Percentiles rank a stretch among this genome's conserved stretches.
These are phyloP conservation scores for Russula olivacea DNA, from an alignment of 768 basidiomycete species.

Conservation along the genomic window DNA sequence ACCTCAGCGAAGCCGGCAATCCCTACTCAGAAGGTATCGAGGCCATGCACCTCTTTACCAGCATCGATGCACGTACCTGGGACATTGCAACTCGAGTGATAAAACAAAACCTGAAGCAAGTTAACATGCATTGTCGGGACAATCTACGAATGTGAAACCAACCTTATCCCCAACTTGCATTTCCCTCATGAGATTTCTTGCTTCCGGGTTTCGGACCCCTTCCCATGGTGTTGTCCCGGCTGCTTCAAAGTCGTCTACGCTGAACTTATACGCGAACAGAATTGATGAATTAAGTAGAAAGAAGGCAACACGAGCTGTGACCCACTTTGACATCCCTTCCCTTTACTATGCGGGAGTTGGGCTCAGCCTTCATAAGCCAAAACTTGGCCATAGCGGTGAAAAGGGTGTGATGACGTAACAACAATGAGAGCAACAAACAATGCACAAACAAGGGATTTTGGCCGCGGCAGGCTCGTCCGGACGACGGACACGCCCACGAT, in stretches of 20 bases:
- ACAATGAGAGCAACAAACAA: background rate
- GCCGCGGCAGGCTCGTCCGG: too few relatives aligned
- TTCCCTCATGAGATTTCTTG: conserved; percentile 75
- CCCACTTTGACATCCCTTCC: conserved; percentile 79
- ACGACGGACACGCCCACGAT: background rate
- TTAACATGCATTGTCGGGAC: background rate
- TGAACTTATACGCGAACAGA: conserved; percentile 45
- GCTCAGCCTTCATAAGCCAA: conserved; percentile 87
- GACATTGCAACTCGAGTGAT: conserved; percentile 80
- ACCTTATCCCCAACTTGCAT: conserved; percentile 76
- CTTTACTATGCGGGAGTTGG: conserved; percentile 76
- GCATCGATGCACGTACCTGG: conserved; percentile 48
- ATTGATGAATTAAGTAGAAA: background rate
- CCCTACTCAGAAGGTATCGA: conserved; percentile 38
- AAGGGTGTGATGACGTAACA: conserved; percentile 17
- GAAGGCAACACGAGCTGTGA: conserved; percentile 23
- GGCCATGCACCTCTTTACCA: background rate
- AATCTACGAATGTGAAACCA: conserved; percentile 9
- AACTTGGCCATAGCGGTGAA: conserved; percentile 21
- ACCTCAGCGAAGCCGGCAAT: conserved; percentile 79
- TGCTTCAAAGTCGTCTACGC: conserved; percentile 78
- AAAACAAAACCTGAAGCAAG: conserved; percentile 61
- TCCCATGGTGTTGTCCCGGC: conserved; percentile 74
- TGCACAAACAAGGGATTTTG: conserved; percentile 15
- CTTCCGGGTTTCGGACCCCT: conserved; percentile 81